Percentiles rank a stretch among this genome's conserved stretches.
Conservation (phyloP, 495 filamentous ascomycete genomes). For the Recurvomyces mirabilis region DNA sequence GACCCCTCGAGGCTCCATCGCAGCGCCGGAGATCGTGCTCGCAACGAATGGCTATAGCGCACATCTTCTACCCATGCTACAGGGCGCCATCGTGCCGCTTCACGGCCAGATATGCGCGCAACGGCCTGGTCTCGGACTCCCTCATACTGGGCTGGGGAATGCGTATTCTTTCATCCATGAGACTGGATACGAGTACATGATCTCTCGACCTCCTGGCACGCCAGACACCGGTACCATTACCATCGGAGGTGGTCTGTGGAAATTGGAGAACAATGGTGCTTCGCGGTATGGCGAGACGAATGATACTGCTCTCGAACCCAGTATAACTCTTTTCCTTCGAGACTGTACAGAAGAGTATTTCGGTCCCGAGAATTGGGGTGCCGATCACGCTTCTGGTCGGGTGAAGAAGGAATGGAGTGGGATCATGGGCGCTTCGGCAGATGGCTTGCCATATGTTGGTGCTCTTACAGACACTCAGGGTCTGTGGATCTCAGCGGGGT, state of each 20-base stretch:
- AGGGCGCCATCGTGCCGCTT: conserved; percentile 52
- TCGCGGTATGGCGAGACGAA: conserved; percentile 42
- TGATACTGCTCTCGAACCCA: conserved; percentile 45
- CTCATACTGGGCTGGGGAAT: conserved; percentile 33
- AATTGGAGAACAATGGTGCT: conserved; percentile 34
- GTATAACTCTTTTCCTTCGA: conserved; percentile 42
- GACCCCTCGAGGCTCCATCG: conserved; percentile 45
- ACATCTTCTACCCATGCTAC: conserved; percentile 43
- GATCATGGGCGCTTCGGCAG: conserved; percentile 48
- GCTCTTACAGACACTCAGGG: conserved; percentile 28
- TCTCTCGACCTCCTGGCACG: conserved; percentile 41
- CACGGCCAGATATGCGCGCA: conserved; percentile 59
- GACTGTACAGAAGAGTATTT: conserved; percentile 42
- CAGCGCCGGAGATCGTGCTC: conserved; percentile 44
- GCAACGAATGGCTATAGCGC: conserved; percentile 68
- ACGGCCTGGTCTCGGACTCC: conserved; percentile 39
- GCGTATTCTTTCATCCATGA: conserved; percentile 55
- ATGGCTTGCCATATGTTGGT: conserved; percentile 47
- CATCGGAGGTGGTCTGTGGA: conserved; percentile 55
- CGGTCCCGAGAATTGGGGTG: conserved; percentile 48
- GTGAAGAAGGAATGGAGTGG: conserved; percentile 52
- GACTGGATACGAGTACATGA: conserved; percentile 55
- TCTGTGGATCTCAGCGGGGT: conserved; percentile 41
- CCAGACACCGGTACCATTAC: conserved; percentile 48
- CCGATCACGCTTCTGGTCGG: conserved; percentile 44